Conservation (phyloP, 768 basidiomycete species). For the Fibroporia radiculosa region DNA sequence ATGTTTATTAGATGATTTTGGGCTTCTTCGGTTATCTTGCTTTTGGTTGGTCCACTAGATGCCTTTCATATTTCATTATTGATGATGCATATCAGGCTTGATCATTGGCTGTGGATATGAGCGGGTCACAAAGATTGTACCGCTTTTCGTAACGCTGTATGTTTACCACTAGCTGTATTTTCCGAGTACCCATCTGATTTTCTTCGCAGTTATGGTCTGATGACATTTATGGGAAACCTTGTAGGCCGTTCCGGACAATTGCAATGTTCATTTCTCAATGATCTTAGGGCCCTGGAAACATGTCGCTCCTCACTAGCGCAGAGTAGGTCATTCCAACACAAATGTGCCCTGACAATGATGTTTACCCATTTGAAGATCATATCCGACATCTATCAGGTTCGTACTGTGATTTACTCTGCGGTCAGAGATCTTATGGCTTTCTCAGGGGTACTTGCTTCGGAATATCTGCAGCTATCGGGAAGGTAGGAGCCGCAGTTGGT, state of each 20-base stretch:
- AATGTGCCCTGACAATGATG: constrained; percentile 1
- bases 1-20: constrained; percentile 45
- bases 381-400: not conserved
- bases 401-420: not conserved
- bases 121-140: constrained; percentile 51
- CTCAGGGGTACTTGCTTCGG: not conserved
- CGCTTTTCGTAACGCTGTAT: constrained; percentile 62
- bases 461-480: constrained; percentile 44
- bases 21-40: constrained; percentile 64
- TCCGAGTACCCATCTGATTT: not conserved
- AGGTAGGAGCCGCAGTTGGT: constrained; percentile 65
- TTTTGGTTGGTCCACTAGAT: constrained; percentile 35
- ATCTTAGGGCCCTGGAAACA: constrained; percentile 59
- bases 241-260: constrained; percentile 23
- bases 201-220: constrained; percentile 43
- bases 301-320: constrained; percentile 57
- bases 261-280: constrained; percentile 6
- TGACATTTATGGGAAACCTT: constrained; percentile 68
- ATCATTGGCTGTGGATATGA: constrained; percentile 55
- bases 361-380: not conserved
- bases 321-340: constrained; percentile 47
- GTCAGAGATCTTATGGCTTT: not conserved
- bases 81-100: constrained; percentile 39
- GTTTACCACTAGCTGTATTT: constrained; percentile 12
- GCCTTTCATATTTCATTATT: too few relatives aligned